Conservation (phyloP, 75 land plant species). For the Cupressus sempervirens region DNA sequence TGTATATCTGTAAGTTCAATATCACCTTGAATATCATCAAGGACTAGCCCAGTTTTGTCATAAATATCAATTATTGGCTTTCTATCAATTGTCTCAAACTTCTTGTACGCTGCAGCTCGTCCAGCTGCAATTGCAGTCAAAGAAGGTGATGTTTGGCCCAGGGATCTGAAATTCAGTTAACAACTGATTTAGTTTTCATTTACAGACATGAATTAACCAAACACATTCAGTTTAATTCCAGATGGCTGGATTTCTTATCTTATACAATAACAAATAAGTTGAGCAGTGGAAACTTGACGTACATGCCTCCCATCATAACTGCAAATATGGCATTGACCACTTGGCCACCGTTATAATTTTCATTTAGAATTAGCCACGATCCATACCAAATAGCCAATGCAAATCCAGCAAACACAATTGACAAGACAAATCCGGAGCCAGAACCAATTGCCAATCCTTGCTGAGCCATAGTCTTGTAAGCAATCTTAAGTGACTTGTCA, state of each 20-base stretch:
- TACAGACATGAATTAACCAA: background rate
- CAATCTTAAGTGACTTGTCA: conserved; percentile 45
- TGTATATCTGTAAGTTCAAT: conserved; percentile 70
- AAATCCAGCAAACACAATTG: conserved; percentile 49
- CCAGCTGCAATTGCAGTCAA: conserved; percentile 77
- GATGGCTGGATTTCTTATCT: background rate
- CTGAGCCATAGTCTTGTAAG: conserved; percentile 55
- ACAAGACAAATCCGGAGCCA: conserved; percentile 58
- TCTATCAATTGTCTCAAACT: conserved; percentile 84
- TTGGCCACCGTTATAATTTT: conserved; percentile 66
- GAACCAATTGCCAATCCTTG: conserved; percentile 69
- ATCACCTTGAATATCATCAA: conserved; percentile 64
- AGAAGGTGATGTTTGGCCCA: conserved; percentile 93
- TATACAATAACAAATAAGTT: background rate
- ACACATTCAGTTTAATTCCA: background rate
- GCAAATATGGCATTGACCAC: conserved; percentile 78
- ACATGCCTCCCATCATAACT: conserved; percentile 82
- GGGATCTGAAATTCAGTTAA: conserved; percentile 32
- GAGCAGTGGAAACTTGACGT: conserved; percentile 25
- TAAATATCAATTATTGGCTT: conserved; percentile 83
- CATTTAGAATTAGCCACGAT: conserved; percentile 49
- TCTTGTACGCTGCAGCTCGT: conserved; percentile 89
- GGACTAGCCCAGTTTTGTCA: conserved; percentile 51
- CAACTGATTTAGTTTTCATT: background rate
- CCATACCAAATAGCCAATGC: conserved; percentile 87